Evolutionary conservation across 352 stramenopile genomes (phyloP).

Genomic region (Phytophthora sp.): DNA sequence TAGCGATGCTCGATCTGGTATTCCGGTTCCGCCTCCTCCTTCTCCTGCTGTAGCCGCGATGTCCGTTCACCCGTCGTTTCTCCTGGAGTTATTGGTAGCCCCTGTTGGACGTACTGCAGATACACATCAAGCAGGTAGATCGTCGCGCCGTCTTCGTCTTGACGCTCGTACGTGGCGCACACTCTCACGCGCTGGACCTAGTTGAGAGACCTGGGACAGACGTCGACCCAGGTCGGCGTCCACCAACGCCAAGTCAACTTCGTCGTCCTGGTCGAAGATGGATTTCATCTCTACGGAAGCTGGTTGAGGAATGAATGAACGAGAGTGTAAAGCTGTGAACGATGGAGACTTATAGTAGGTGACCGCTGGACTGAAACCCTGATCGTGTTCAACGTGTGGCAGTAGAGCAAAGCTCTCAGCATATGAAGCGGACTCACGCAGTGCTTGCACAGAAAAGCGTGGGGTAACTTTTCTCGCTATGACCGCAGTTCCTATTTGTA

Average conservation of each 20-base stretch:
- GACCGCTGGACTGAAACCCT: no score
- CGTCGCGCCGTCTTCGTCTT: slow-evolving; percentile 43
- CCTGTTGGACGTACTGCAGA: slow-evolving; percentile 53
- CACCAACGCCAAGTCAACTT: slow-evolving; percentile 7
- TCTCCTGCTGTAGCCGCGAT: slow-evolving; percentile 30
- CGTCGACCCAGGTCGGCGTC: slow-evolving; percentile 23
- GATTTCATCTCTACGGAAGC: slow-evolving; percentile 19
- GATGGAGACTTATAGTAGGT: slow-evolving; percentile 14
- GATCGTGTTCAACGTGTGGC: not conserved
- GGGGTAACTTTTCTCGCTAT: no score
- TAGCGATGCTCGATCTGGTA: slow-evolving; percentile 70
- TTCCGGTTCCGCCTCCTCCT: slow-evolving; percentile 27
- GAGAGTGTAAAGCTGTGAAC: no score
- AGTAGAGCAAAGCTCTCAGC: not conserved
- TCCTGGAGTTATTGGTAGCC: slow-evolving; percentile 43
- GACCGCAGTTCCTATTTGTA: no score
- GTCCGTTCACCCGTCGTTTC: slow-evolving; percentile 31
- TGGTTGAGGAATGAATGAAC: slow-evolving; percentile 18
- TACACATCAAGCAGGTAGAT: slow-evolving; percentile 66
- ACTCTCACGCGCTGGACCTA: slow-evolving; percentile 64
- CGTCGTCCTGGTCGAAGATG: slow-evolving; percentile 15
- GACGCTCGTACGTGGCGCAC: slow-evolving; percentile 40
- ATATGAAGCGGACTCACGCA: slow-evolving; percentile 3
- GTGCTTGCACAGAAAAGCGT: not conserved
- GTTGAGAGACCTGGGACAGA: slow-evolving; percentile 68